Evolutionary conservation across 768 basidiomycete genomes (phyloP), one percentile per base, ranked within the genome.

Genomic region (Tylopilus plumbeoviolaceoides): DNA sequence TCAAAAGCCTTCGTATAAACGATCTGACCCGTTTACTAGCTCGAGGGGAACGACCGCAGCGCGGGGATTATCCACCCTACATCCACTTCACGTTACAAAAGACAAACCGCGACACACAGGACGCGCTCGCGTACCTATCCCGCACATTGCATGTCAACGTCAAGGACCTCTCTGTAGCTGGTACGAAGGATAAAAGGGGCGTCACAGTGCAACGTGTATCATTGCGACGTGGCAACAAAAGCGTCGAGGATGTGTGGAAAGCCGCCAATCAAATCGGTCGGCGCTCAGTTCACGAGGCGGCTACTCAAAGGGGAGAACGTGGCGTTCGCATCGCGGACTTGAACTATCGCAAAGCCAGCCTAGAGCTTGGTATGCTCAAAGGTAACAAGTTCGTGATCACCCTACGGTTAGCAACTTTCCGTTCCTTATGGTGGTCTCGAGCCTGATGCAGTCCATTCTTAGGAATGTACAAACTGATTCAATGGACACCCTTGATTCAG

Each of bases 161-260:
- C 46, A 93, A 89, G 70, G 91, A 95, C 63, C 75, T 99, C 8
- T 83, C 85, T 21, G 88, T 94, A 23, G 91, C 94, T 4, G 97
- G 97, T 0, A 99, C 97, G 8, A 99, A 99, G 66, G 97, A 99
- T 72, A 99, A 98, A 67, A 88, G 97, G 31, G 97, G 93, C 0
- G 92, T 98, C 15, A 98, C 97, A 1, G 85, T 91, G 1, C 97
- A 99, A 66, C 84, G 92, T 1, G 92, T 98, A 17, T 87, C 87
- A 4, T 67, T 98, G 15, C 81, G 81, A 49, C 78, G 93, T 15
- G 81, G 82, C n/a, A 81, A 77, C 51, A 88, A 88, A 68, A 85
- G 84, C 0, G 81, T 89, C 1, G 86, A 88, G 55, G 83, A 91
- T 53, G 80, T 98, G 4, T 99, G 95, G 95, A 85, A 77, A 59